Evolutionary conservation across 2,329 filamentous ascomycete genomes (phyloP), one percentile per base, ranked within the genome.

Genomic region (Dendryphion nanum): DNA sequence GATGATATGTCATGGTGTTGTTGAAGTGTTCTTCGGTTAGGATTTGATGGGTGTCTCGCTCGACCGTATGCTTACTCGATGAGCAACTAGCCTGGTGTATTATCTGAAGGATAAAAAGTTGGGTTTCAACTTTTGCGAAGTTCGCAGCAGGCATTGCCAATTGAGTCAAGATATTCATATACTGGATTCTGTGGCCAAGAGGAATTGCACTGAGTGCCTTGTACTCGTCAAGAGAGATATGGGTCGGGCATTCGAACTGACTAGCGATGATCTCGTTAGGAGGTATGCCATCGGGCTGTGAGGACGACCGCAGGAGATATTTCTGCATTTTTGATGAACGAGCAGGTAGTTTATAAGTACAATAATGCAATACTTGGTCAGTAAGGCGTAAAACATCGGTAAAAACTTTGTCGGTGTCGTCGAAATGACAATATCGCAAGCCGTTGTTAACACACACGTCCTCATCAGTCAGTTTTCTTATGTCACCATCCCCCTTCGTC

Each of bases 141-240:
- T 78, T 71, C 0, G 83, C 35, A 1, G 1, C 64, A 57, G 2
- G 59, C 50, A 64, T 60, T 0, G 61, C 55, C 3, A 84, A 55
- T 47, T 82, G 73, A 1, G 66, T 51, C 0, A 79, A 51, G 3
- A 84, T 72, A 37, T 81, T 83, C 6, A 66, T 50, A 74, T 78
- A 83, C 35, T 79, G 75, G 6, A 81, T 56, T 1, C 57, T 50
- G 13, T 66, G 40, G 0, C 78, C 78, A 2, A 73, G 52, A 0
- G 74, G 68, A 3, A 83, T 45, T 0, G 70, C 52, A 0, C 68
- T 65, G 14, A 82, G 69, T 0, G 71, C 64, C 35, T 76, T 74
- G 51, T 72, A 83, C 37, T 85, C 78, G 0, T 74, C 70, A 0
- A 79, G 41, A 0, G 72, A 66, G 38, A 85, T 61, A 16, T 70